Evolutionary conservation across 345 rosid species (phyloP).

Genomic region (Arabis hirsuta): DNA sequence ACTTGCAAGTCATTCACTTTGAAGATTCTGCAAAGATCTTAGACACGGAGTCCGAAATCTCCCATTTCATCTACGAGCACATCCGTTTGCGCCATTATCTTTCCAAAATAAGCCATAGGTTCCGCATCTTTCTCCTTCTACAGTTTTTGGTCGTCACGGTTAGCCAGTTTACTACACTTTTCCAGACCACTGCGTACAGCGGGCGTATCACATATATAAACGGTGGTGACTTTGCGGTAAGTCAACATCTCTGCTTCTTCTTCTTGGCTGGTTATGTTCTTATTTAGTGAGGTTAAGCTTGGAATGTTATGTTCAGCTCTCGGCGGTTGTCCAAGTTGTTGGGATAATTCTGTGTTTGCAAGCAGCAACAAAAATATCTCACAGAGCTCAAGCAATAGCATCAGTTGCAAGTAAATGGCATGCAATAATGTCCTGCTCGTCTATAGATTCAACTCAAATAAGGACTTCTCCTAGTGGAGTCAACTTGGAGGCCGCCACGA

Average conservation of each 20-base stretch:
- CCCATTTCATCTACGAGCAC: constrained; percentile 71
- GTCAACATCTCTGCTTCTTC: constrained; percentile 37
- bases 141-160: constrained; percentile 76
- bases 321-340: constrained; percentile 80
- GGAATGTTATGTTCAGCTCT: constrained; percentile 55
- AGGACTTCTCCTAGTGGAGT: constrained; percentile 57
- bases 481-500: constrained; percentile 49
- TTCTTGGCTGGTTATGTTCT: not conserved
- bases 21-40: constrained; percentile 74
- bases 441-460: constrained; percentile 53
- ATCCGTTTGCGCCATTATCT: constrained; percentile 72
- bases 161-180: constrained; percentile 73
- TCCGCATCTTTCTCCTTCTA: constrained; percentile 81
- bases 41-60: constrained; percentile 70
- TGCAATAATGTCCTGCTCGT: constrained; percentile 69
- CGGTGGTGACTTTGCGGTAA: constrained; percentile 91
- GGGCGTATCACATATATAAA: constrained; percentile 69
- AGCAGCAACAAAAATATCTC: constrained; percentile 89
- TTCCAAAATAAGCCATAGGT: constrained; percentile 96
- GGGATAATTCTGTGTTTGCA: constrained; percentile 81
- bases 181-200: constrained; percentile 73
- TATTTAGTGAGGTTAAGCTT: constrained; percentile 22
- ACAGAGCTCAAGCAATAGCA: constrained; percentile 78
- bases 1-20: constrained; percentile 90
- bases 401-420: constrained; percentile 88